Evolutionary conservation across 768 basidiomycete genomes (phyloP), one percentile per base, ranked within the genome.

Genomic region (Mycena pura): DNA sequence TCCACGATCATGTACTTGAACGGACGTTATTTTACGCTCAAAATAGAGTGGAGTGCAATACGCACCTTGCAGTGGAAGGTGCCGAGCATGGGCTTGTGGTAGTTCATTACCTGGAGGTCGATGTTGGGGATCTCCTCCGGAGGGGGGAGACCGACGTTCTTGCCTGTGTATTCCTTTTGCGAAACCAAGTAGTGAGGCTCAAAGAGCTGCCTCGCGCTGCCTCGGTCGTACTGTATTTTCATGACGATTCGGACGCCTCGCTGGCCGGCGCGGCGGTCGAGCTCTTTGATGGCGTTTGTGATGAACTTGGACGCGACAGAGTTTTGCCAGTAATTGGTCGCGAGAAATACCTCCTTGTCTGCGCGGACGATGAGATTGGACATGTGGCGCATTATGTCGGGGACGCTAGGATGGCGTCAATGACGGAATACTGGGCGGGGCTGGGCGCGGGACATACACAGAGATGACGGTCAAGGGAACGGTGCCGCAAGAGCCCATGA

Each of bases 61-160:
- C n/a, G n/a, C n/a, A n/a, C n/a, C n/a, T n/a, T 90, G 44, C 85
- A 82, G 65, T 91, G 90, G 72, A 90, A 91, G 0, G 89, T 91
- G 13, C 88, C 88, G 19, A 64, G 34, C 44, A 70, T 45, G 21
- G 65, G 64, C n/a, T 70, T 80, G 62, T 84, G 82, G 60, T 78
- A 85, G 64, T 85, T 85, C 63, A 89, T 74, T 32, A 89, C 83
- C 68, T 90, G 82, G 46, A 90, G 76, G 24, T 83, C 78, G 36
- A 91, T 71, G 58, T 86, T 82, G 3, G 84, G 84, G 27, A 91
- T 85, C 55, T 89, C 85, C 13, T 81, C 77, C 22, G 77, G 74
- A 38, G 69, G 72, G 0, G 89, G 89, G 0, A 88, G 70, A 53
- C 81, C 78, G 22, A 90, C 78, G 43, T 78, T 72, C 65, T 70